Evolutionary conservation across 2,329 filamentous ascomycete genomes (phyloP).

Genomic region (Cercospora nicotianae): DNA sequence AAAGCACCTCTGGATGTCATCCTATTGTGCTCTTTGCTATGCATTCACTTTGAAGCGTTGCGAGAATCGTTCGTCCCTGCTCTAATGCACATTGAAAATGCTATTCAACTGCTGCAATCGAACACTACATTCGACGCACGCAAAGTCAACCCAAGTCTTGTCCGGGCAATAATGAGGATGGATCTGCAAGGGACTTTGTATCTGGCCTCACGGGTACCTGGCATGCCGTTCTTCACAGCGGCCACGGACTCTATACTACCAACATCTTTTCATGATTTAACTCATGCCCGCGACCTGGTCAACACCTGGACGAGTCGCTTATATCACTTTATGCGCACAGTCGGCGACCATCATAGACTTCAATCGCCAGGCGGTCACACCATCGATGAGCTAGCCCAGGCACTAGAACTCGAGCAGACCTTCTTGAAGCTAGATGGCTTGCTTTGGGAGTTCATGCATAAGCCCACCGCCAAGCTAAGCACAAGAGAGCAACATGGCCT

Average conservation of each 20-base stretch:
- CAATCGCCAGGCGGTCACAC: slow-evolving; percentile 30
- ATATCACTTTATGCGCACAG: slow-evolving; percentile 34
- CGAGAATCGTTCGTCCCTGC: slow-evolving; percentile 36
- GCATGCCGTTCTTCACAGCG: slow-evolving; percentile 34
- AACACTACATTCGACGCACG: slow-evolving; percentile 26
- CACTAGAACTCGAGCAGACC: slow-evolving; percentile 31
- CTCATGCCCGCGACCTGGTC: slow-evolving; percentile 34
- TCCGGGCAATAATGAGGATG: slow-evolving; percentile 36
- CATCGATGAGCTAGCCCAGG: slow-evolving; percentile 32
- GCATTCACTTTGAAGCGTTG: slow-evolving; percentile 39
- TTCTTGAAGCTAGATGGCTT: slow-evolving; percentile 33
- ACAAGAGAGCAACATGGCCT: slow-evolving; percentile 36
- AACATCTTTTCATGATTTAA: slow-evolving; percentile 30
- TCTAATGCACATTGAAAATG: slow-evolving; percentile 37
- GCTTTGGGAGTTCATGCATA: slow-evolving; percentile 36
- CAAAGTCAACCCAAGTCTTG: slow-evolving; percentile 33
- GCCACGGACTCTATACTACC: slow-evolving; percentile 32
- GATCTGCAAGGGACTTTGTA: slow-evolving; percentile 36
- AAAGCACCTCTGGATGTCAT: slow-evolving; percentile 32
- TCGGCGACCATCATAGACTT: slow-evolving; percentile 33
- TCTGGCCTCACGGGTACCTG: slow-evolving; percentile 31
- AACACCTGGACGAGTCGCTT: slow-evolving; percentile 34
- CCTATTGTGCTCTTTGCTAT: slow-evolving; percentile 36
- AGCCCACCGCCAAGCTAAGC: slow-evolving; percentile 30
- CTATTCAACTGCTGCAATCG: slow-evolving; percentile 34